Evolutionary conservation across 805 yeast genomes (phyloP), one percentile per base, ranked within the genome.

Genomic region (Lipomyces spencermartinsiae): DNA sequence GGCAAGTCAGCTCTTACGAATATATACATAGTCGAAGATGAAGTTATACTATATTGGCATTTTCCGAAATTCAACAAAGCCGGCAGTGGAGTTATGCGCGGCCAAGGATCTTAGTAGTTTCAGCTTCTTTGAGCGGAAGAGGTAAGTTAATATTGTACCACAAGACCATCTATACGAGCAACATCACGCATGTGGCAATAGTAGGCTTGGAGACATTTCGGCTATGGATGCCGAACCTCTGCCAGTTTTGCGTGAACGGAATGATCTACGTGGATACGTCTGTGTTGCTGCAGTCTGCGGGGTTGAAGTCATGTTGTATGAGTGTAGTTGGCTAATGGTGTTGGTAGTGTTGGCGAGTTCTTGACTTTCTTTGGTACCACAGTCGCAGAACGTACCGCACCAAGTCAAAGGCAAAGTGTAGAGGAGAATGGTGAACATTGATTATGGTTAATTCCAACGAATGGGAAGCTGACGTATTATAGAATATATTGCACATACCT

Each of bases 341-440:
- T 76, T 63, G 66, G 70, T 43, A 83, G 89, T 56, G 97, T 93
- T 34, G 88, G 90, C 25, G 97, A 94, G 80, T 94, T 95, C 80
- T 91, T 94, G 97, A 87, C 97, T 3, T 95, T 95, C 79, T 93
- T 95, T 80, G 86, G 96, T 33, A 91, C 88, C 75, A 95, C 99
- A 2, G 94, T 94, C 33, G 88, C 97, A 16, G 89, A 88, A 71
- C 88, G 99, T 80, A 95, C 99, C 1, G 80, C 83, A 54, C 83
- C 94, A 0, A 97, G 97, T 59, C 94, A 92, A 80, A 88, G 98
- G 81, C 99, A 95, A 79, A 86, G 92, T 78, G 91, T 95, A 63
- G 97, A 95, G 78, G 98, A 95, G 83, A 31, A 84, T 46, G 58
- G 71, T 65, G 61, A 22, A 66, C 54, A 16, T 35, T 14, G 7